Evolutionary conservation across 768 basidiomycete genomes (phyloP).

Genomic region (Thelephora aurantiotincta): DNA sequence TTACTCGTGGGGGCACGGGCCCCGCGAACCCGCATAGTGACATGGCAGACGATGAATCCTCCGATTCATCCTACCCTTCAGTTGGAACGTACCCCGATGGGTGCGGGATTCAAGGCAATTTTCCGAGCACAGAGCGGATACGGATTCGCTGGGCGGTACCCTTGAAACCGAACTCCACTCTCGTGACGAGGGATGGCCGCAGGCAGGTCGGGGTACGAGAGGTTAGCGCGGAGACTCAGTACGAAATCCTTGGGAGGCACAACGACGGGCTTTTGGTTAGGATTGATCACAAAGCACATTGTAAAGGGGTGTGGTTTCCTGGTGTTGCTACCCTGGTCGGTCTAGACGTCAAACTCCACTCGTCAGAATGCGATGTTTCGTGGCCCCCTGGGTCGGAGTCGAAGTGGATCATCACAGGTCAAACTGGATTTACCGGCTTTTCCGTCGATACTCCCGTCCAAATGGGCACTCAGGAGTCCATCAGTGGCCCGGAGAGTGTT

Average conservation of each 20-base stretch:
- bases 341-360: slow-evolving; percentile 58
- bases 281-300: slow-evolving; percentile 58
- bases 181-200: slow-evolving; percentile 34
- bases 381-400: slow-evolving; percentile 42
- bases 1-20: slow-evolving; percentile 42
- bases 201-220: slow-evolving; percentile 58
- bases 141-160: slow-evolving; percentile 71
- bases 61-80: slow-evolving; percentile 48
- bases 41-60: slow-evolving; percentile 74
- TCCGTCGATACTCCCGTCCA: slow-evolving; percentile 33
- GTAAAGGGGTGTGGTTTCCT: slow-evolving; percentile 69
- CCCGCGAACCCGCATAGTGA: slow-evolving; percentile 49
- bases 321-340: slow-evolving; percentile 74
- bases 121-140: slow-evolving; percentile 63
- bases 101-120: slow-evolving; percentile 61
- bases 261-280: slow-evolving; percentile 41
- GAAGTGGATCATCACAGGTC: slow-evolving; percentile 52
- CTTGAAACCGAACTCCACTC: slow-evolving; percentile 28
- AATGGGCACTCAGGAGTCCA: slow-evolving; percentile 6
- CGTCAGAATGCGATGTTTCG: slow-evolving; percentile 50
- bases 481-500: background rate
- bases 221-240: slow-evolving; percentile 53
- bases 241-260: slow-evolving; percentile 38
- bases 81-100: slow-evolving; percentile 33
- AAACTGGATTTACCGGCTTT: slow-evolving; percentile 58